These are phyloP conservation scores for Torulaspora pretoriensis DNA, from an alignment of 1,139 yeast genomes.

Conservation along the genomic window DNA sequence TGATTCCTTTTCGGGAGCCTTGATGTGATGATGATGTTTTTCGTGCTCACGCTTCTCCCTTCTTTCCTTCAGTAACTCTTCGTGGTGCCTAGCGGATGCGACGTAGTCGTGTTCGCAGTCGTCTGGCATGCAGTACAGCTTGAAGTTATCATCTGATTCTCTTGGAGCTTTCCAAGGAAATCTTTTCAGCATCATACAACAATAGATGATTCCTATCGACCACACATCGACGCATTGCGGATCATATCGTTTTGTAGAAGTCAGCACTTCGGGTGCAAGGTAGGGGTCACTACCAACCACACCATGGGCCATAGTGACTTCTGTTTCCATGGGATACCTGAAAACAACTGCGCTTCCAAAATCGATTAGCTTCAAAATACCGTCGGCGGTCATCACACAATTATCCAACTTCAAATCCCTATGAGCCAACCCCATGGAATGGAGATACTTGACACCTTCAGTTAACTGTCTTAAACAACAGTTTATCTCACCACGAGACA, in stretches of 20 bases:
- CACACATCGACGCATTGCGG: constrained; percentile 93
- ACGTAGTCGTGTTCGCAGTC: constrained; percentile 43
- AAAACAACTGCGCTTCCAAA: constrained; percentile 96
- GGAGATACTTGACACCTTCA: constrained; percentile 80
- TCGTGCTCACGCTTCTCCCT: constrained; percentile 21
- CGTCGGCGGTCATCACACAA: constrained; percentile 82
- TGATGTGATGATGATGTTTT: constrained; percentile 1
- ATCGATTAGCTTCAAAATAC: constrained; percentile 87
- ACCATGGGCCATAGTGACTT: constrained; percentile 79
- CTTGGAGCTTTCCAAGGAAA: constrained; percentile 98
- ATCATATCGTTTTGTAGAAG: constrained; percentile 65
- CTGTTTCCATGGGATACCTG: constrained; percentile 82
- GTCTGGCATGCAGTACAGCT: constrained; percentile 47
- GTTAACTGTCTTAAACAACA: constrained; percentile 87
- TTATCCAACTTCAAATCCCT: constrained; percentile 93
- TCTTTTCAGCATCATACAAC: constrained; percentile 90
- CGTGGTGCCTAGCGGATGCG: constrained; percentile 48
- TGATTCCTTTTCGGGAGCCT: constrained; percentile 4
- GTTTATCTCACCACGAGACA: constrained; percentile 79
- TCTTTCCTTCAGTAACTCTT: constrained; percentile 38
- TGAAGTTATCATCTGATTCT: constrained; percentile 79
- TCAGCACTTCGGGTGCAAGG: constrained; percentile 90
- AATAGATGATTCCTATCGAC: constrained; percentile 92
- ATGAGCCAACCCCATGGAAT: constrained; percentile 87
- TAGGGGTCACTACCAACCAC: constrained; percentile 98